Evolutionary conservation across 371 early-diverging fungal genomes (phyloP), one percentile per base, ranked within the genome.

Genomic region (Mucor indicus): DNA sequence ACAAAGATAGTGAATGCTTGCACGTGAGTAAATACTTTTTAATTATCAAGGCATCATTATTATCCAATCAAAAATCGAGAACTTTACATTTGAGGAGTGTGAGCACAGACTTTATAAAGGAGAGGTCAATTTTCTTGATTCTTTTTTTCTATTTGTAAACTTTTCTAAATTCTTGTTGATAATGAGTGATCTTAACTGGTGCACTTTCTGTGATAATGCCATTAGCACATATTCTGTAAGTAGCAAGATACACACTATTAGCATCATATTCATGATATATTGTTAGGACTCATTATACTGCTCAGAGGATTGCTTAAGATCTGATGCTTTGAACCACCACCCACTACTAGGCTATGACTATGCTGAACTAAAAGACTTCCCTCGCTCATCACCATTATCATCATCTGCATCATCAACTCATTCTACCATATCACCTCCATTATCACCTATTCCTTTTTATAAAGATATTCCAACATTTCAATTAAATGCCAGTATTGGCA

Each of bases 191-290:
- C 50, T 53, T 35, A 62, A 65, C 48, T 65, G 65, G 65, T 65
- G 65, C 48, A 65, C 65, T 11, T 65, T 46, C 22, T 65, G 65
- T 38, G 65, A 65, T 44, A 65, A 60, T 39, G 56, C 65, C 24
- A 52, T 65, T 25, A 56, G 44, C 17, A 35, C 54, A 21, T 50
- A 50, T 35, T 60, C 60, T 11, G 65, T 62, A 51, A 47, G 63
- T 50, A 3, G 4, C n/a, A 9, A 11, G n/a, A 38, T 8, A 10
- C 22, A 10, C 30, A 17, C 15, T 42, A 15, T 25, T 33, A 33
- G 11, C 11, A 11, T 22, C 23, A 17, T 19, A 40, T 41, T 17
- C 29, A 15, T 15, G 24, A 48, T 25, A 15, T 16, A 24, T 20
- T 15, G 31, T 12, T 46, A 62, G 63, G 46, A 65, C 30, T 60